Conservation (phyloP, 768 basidiomycete species). For the Mycena olivaceomarginata region DNA sequence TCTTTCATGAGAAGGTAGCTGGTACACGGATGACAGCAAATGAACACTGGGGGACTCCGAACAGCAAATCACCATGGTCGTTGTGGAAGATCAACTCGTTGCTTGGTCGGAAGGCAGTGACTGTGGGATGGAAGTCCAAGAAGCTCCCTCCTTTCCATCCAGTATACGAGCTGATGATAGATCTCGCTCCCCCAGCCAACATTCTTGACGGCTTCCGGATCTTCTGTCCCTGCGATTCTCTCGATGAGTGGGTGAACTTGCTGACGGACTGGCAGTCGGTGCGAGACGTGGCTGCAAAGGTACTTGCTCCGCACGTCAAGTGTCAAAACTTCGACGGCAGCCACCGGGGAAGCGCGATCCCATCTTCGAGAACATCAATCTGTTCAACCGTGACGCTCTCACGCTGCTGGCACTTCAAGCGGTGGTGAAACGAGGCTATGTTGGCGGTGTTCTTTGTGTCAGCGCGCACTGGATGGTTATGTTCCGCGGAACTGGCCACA, state of each 20-base stretch:
- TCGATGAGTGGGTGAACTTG: not conserved
- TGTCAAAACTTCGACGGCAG: conserved; percentile 19
- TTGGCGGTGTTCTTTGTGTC: conserved; percentile 47
- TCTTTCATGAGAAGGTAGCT: too few species aligned
- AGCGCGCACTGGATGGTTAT: conserved; percentile 48
- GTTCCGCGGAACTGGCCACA: conserved; percentile 44
- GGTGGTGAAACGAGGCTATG: conserved; percentile 47
- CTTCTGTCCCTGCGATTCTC: not conserved
- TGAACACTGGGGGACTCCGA: too few species aligned
- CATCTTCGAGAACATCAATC: conserved; percentile 40
- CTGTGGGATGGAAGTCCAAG: not conserved
- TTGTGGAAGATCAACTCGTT: too few species aligned
- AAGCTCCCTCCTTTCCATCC: conserved; percentile 5
- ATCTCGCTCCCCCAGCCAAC: not conserved
- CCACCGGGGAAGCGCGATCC: conserved; percentile 29
- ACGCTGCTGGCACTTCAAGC: conserved; percentile 31
- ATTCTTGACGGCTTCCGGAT: conserved; percentile 5
- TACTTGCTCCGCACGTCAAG: conserved; percentile 19
- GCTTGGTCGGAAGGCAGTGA: not conserved
- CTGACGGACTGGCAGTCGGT: not conserved
- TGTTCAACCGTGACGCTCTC: conserved; percentile 49
- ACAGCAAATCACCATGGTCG: too few species aligned
- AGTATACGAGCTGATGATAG: not conserved
- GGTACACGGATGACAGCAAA: too few species aligned
- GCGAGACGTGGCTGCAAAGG: not conserved